Base-by-base conservation (phyloP, 2,329 filamentous ascomycete genomes). In the Fusarium goolgardi region DNA sequence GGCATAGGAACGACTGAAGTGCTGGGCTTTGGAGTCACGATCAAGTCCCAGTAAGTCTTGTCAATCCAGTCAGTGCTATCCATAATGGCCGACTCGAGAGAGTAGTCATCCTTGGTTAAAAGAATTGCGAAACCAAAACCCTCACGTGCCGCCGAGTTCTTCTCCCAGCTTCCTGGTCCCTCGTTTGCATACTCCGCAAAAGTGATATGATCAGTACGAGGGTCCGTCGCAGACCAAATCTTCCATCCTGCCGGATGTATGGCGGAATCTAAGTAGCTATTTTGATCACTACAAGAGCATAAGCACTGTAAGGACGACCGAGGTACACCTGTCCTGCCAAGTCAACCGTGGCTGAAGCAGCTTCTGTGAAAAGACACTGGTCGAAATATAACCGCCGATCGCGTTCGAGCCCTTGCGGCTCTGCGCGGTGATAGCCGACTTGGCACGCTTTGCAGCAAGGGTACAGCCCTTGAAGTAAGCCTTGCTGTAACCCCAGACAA, bases 111-210 rank as follows among this genome's bases (percentile, higher is more conserved):
- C 8, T 52, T 70, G 1, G 62, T 72, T 2, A 72, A 34, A 5
- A 72, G 59, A 3, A 67, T 72, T 9, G 70, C 70, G 10, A 59
- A 70, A 1, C 70, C 70, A 29, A 72, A 71, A 0, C 43, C 51
- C 37, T 71, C 51, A 44, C 70, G 50, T 3, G 70, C 70, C 0
- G 62, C 70, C 0, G 55, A 46, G 37, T 72, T 72, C 49, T 71
- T 72, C 13, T 71, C 70, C 70, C 70, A 72, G 40, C 65, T 70
- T 49, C 70, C 70, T 5, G 70, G 70, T 11, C 89, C 88, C 2
- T 82, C 82, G 74, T 91, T 91, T 37, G 71, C 78, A 70, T 85
- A 90, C 79, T 90, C 88, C 8, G 78, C 85, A 65, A 86, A 90
- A 15, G 79, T 76, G 5, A 89, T 83, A 74, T 59, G 81, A 79